Percentiles rank a stretch among this genome's conserved stretches.
Evolutionary conservation across 2,329 filamentous ascomycete species (phyloP).

Genomic region (Hortaea sp.): DNA sequence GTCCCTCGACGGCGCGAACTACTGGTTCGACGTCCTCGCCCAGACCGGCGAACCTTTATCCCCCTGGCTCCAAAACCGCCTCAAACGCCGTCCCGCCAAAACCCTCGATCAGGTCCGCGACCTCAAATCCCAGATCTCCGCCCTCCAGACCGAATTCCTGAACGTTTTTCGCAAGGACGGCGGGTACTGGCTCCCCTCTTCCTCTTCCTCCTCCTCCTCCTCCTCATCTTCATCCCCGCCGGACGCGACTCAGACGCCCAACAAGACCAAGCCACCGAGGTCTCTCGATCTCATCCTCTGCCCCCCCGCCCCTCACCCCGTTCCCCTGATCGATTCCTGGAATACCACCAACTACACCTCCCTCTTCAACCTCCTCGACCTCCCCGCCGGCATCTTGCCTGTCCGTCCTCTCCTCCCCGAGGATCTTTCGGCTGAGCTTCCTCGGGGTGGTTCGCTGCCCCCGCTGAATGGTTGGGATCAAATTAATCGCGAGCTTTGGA

Average conservation of each 20-base stretch:
- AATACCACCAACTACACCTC: constrained; percentile 54
- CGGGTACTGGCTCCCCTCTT: constrained; percentile 21
- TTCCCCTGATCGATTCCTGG: constrained; percentile 52
- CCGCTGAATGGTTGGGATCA: constrained; percentile 50
- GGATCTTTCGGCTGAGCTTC: constrained; percentile 43
- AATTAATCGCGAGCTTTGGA: constrained; percentile 49
- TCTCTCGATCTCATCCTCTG: constrained; percentile 51
- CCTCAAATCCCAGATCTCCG: constrained; percentile 42
- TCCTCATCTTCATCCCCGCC: too few relatives aligned
- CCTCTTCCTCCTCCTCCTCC: neutral
- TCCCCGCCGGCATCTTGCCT: constrained; percentile 48
- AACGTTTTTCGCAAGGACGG: constrained; percentile 45
- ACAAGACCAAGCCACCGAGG: constrained; percentile 6
- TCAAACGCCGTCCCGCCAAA: constrained; percentile 39
- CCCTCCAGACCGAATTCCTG: constrained; percentile 46
- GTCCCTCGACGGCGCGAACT: constrained; percentile 46
- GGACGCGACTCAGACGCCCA: too few relatives aligned
- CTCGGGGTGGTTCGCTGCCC: too few relatives aligned
- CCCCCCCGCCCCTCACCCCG: constrained; percentile 54
- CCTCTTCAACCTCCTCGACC: constrained; percentile 53
- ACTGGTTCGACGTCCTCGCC: constrained; percentile 49
- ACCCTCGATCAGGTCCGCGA: constrained; percentile 40
- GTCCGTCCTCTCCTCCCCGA: constrained; percentile 39
- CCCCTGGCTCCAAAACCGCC: constrained; percentile 47
- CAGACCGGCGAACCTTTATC: constrained; percentile 47